Evolutionary conservation across 257 asterid genomes (phyloP), one percentile per base, ranked within the genome.

Genomic region (Petrea volubilis): DNA sequence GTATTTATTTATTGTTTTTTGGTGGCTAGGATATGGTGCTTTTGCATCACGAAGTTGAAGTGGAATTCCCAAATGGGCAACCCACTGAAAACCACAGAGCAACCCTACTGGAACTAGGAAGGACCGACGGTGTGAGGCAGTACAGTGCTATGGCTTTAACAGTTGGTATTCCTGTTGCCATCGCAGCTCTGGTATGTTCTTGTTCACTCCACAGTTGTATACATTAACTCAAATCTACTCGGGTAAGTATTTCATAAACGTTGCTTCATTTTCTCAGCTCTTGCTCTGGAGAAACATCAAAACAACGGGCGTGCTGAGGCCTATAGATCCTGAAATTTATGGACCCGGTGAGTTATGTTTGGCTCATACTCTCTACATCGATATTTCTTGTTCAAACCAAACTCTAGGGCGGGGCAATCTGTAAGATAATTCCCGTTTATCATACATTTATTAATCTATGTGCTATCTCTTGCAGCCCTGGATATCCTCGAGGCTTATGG

Each of bases 81-180:
- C 80, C 84, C n/a, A 73, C 75, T 25, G 90, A 91, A 78, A 83
- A 74, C 70, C 93, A 89, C 69, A 77, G 81, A 67, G 92, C 93
- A 41, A 94, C 99, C 0, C 77, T 94, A 29, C 75, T 94, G 68
- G 98, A 86, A 81, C 82, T 86, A 3, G 97, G 98, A 7, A 94
- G 84, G 70, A 85, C 67, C 10, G 80, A 69, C 17, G 81, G 80
- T 14, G 90, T 70, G 60, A 89, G 80, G 27, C 46, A 84, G 6
- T 82, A 85, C 72, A 86, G 91, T 0, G 97, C 99, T 27, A 94
- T 94, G 97, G 91, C 99, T 62, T 83, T 89, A 34, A 91, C 97
- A 15, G 99, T 91, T 17, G 99, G 97, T 72, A 89, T 94, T 72
- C 97, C 97, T 33, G 96, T 86, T 24, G 98, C 97, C 81, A 91